Conservation (phyloP, 2,329 filamentous ascomycete species). For the Pseudocercospora crystallina region DNA sequence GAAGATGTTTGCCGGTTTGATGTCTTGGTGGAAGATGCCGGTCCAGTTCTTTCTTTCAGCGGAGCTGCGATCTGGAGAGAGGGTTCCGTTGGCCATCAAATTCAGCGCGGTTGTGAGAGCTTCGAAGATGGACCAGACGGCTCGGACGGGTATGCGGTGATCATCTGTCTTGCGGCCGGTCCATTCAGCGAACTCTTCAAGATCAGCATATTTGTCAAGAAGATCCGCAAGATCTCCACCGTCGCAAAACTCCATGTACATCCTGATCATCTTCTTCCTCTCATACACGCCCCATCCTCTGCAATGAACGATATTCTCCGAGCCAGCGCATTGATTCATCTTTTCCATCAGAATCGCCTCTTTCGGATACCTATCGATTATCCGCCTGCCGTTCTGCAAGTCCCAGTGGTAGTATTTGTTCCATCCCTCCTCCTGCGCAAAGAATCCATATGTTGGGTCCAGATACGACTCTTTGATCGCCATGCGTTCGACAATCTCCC, state of each 20-base stretch:
- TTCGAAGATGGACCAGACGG: constrained; percentile 11
- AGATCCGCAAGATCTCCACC: not conserved
- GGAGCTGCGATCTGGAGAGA: not conserved
- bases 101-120: constrained; percentile 2
- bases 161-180: not conserved
- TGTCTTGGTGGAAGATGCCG: constrained; percentile 4
- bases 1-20: constrained; percentile 14
- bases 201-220: not conserved
- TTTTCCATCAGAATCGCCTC: not conserved
- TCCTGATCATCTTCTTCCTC: constrained; percentile 3
- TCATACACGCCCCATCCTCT: constrained; percentile 4
- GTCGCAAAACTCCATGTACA: constrained; percentile 7
- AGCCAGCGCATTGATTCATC: not conserved
- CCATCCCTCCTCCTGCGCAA: not conserved
- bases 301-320: constrained; percentile 2
- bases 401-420: not conserved
- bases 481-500: not conserved
- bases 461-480: constrained; percentile 9
- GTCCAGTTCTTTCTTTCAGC: not conserved
- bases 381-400: not conserved
- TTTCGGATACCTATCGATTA: not conserved
- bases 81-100: not conserved
- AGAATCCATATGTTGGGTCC: not conserved
- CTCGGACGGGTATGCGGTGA: constrained; percentile 2
- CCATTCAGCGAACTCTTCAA: not conserved